A percentile compares a stretch with the other conserved stretches of the same genome.
phyloP scores from a whole-genome alignment of 306 rosid species.

The Vicia sativa region DNA sequence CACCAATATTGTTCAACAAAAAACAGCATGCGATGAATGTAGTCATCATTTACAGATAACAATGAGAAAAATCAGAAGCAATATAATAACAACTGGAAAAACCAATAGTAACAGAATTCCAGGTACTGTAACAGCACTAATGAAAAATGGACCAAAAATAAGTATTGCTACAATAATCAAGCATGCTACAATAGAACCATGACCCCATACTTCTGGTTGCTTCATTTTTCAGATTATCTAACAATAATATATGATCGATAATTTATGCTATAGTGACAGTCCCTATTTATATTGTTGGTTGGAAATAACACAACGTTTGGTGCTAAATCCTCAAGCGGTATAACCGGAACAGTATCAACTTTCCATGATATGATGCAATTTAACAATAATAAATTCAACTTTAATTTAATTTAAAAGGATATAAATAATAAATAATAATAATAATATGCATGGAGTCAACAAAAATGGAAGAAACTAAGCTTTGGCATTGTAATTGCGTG shows the following conservation, averaged over 20 bases:
- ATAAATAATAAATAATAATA: not conserved
- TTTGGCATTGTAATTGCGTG: not conserved
- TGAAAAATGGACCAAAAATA: slow-evolving; percentile 18
- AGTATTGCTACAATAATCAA: slow-evolving; percentile 22
- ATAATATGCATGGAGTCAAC: not conserved
- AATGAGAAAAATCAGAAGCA: slow-evolving; percentile 32
- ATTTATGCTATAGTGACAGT: not conserved
- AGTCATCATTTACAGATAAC: slow-evolving; percentile 6
- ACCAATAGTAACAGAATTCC: slow-evolving; percentile 33
- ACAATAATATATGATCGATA: not conserved
- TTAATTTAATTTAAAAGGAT: not conserved
- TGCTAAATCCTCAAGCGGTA: not conserved
- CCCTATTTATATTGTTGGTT: not conserved
- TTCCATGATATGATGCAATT: not conserved
- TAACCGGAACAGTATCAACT: not conserved
- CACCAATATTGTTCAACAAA: no score
- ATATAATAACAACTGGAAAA: slow-evolving; percentile 16
- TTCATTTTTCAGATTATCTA: slow-evolving; percentile 23
- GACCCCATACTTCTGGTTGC: slow-evolving; percentile 50
- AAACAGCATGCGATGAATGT: not conserved
- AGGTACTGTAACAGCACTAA: slow-evolving; percentile 28
- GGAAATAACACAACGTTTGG: slow-evolving; percentile 6
- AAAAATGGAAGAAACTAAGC: not conserved
- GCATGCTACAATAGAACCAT: slow-evolving; percentile 24
- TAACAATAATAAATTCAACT: not conserved